Percentiles rank a stretch among this genome's conserved stretches.
Conservation (phyloP, 139 green algal genomes). For the Chlorella sp. region DNA sequence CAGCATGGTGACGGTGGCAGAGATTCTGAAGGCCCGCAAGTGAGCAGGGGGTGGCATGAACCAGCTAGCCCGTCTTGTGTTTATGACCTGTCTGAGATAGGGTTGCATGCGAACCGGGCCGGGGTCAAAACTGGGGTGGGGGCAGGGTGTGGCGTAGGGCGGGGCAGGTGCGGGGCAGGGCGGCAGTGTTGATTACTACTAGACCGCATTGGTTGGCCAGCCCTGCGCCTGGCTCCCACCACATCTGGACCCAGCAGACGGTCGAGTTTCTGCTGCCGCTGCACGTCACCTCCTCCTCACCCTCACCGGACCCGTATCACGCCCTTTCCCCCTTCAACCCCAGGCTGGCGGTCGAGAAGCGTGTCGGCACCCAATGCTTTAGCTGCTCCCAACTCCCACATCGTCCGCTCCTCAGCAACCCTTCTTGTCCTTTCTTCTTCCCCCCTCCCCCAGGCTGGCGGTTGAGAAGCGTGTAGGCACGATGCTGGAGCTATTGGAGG, state of each 20-base stretch:
- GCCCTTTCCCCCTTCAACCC: neutral
- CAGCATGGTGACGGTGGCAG: conserved; percentile 85
- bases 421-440: neutral
- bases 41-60: neutral
- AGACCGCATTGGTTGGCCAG: no score
- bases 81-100: no score
- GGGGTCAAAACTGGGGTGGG: no score
- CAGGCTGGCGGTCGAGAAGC: conserved; percentile 72
- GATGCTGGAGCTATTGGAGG: conserved; percentile 43
- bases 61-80: neutral
- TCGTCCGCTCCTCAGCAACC: neutral
- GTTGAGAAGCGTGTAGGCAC: conserved; percentile 66
- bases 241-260: no score
- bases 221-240: no score
- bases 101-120: no score
- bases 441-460: conserved; percentile 46
- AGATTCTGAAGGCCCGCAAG: conserved; percentile 87
- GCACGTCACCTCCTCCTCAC: neutral
- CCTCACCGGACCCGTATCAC: no score
- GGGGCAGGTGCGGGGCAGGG: no score
- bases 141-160: no score
- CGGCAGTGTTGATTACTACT: no score
- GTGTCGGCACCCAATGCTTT: conserved; percentile 24
- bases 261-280: neutral
- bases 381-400: neutral